phyloP scores from a whole-genome alignment of 306 rosid genomes.

The Vigna reflexopilosa region DNA sequence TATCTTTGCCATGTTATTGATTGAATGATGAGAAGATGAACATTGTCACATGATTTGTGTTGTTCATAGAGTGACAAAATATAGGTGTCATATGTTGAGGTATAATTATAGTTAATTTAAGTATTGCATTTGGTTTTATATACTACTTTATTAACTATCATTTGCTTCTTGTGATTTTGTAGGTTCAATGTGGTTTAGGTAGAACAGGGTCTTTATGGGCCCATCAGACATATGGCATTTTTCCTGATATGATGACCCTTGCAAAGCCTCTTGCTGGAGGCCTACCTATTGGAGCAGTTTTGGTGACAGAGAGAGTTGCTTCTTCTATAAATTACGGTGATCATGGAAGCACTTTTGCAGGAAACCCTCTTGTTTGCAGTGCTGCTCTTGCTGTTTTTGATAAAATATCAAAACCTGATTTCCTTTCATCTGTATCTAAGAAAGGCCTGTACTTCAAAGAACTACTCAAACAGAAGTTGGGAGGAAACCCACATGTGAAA shows the following conservation, averaged over 20 bases:
- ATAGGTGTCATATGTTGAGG: background rate
- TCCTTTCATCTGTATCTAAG: constrained; percentile 66
- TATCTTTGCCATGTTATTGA: background rate
- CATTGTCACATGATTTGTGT: background rate
- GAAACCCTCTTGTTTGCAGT: constrained; percentile 71
- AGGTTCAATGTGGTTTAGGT: constrained; percentile 98
- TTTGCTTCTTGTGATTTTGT: constrained; percentile 29
- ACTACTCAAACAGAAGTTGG: constrained; percentile 72
- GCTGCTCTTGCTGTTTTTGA: constrained; percentile 81
- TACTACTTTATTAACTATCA: background rate
- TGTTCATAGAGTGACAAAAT: constrained; percentile 2
- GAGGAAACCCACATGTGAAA: constrained; percentile 69
- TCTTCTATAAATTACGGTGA: constrained; percentile 78
- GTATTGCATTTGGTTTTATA: constrained; percentile 5
- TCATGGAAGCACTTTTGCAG: constrained; percentile 96
- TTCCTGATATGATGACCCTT: constrained; percentile 93
- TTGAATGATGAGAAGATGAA: constrained; percentile 8
- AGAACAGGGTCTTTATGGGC: constrained; percentile 90
- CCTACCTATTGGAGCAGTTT: constrained; percentile 84
- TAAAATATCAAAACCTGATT: constrained; percentile 69
- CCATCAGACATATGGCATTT: constrained; percentile 72
- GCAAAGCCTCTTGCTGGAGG: constrained; percentile 99
- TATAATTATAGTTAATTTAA: background rate
- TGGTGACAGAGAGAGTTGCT: constrained; percentile 81
- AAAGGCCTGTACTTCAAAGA: constrained; percentile 76